A percentile compares a stretch with the other conserved stretches of the same genome.
phyloP scores from a whole-genome alignment of 164 flowering plant species.

The Umbilicus rupestris region DNA sequence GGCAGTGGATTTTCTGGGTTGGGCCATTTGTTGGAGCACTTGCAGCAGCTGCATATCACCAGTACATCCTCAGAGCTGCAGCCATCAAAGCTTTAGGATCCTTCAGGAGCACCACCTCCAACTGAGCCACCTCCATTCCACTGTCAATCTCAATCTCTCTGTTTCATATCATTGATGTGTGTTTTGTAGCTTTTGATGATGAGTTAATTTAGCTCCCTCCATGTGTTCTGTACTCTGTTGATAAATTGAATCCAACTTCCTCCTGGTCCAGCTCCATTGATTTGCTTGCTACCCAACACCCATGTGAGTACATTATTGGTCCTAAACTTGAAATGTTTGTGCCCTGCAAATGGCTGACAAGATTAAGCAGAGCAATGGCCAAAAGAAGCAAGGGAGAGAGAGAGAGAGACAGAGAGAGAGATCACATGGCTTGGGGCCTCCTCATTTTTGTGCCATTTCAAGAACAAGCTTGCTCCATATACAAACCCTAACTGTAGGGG shows the following conservation, averaged over 20 bases:
- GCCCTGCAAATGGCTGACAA: not conserved
- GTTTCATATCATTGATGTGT: not conserved
- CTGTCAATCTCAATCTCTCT: conserved; percentile 14
- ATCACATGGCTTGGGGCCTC: not conserved
- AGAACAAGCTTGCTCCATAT: conserved; percentile 3
- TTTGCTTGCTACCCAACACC: not conserved
- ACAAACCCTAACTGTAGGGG: not conserved
- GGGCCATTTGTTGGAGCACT: conserved; percentile 69
- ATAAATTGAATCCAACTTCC: not conserved
- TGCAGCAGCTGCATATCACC: conserved; percentile 71
- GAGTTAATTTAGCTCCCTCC: not conserved
- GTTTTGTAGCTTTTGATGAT: conserved; percentile 7
- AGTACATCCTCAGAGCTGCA: conserved; percentile 66
- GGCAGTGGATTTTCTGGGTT: conserved; percentile 81
- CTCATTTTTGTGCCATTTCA: not conserved
- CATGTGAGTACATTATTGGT: not conserved
- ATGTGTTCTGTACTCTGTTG: not conserved
- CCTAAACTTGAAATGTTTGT: not conserved
- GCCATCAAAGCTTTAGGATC: conserved; percentile 75
- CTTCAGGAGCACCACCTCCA: conserved; percentile 66
- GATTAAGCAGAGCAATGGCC: not conserved
- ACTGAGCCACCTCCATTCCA: conserved; percentile 17
- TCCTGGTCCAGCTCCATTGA: not conserved
- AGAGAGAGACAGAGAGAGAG: too few relatives aligned
- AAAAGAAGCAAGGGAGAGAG: not conserved